Conservation (phyloP, 2,329 filamentous ascomycete species). For the Ophiostoma fasciatum region DNA sequence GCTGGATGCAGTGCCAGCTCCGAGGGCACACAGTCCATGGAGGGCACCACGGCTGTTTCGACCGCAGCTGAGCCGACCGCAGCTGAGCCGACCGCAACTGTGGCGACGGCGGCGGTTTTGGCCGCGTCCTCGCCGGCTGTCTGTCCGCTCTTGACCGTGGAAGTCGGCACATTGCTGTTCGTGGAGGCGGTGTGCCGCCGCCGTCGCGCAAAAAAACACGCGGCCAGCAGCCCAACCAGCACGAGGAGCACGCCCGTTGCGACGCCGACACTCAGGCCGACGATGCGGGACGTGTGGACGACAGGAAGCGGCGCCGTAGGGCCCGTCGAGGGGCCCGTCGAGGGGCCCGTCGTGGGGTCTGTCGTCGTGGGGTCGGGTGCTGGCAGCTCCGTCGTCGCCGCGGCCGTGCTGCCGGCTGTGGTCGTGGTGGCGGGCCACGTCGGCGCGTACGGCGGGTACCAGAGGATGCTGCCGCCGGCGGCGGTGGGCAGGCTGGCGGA, state of each 20-base stretch:
- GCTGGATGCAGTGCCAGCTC: constrained; percentile 10
- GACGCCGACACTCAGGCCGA: constrained; percentile 7
- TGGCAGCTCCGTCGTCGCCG: not conserved
- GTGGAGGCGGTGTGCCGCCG: not conserved
- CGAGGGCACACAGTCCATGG: too few species aligned
- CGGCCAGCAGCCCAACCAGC: not conserved
- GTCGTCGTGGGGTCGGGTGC: not conserved
- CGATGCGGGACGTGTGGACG: constrained; percentile 14
- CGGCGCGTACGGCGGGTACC: constrained; percentile 14
- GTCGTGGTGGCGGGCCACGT: constrained; percentile 3
- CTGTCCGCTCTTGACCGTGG: not conserved
- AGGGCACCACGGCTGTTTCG: not conserved
- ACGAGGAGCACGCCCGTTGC: too few species aligned
- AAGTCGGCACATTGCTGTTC: not conserved
- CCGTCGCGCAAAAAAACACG: not conserved
- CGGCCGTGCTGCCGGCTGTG: not conserved
- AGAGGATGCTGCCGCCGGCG: constrained; percentile 15
- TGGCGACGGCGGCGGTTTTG: not conserved
- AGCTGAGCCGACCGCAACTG: not conserved
- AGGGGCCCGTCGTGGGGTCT: not conserved
- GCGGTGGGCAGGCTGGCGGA: constrained; percentile 16
- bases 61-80: not conserved
- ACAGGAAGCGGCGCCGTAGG: not conserved
- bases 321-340: not conserved
- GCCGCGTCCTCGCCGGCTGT: not conserved